Evolutionary conservation across 2,329 filamentous ascomycete species (phyloP).

Genomic region (Amesomyces nigricolor): DNA sequence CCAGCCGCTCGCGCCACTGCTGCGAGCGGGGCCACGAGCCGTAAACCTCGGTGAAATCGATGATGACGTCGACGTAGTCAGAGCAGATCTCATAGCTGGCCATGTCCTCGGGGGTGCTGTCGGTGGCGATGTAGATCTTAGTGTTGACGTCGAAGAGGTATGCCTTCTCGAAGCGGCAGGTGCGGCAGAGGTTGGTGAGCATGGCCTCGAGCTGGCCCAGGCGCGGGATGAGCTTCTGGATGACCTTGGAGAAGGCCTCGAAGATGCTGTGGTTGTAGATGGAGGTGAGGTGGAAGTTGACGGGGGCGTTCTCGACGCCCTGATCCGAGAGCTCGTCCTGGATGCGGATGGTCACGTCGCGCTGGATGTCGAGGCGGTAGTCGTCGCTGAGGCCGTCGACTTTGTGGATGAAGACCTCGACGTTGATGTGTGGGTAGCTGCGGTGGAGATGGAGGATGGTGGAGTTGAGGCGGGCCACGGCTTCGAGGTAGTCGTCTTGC

Average conservation of each 20-base stretch:
- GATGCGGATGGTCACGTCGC: constrained; percentile 93
- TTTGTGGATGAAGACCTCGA: constrained; percentile 99
- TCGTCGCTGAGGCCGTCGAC: constrained; percentile 96
- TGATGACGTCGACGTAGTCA: constrained; percentile 97
- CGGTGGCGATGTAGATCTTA: constrained; percentile 98
- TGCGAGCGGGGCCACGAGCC: constrained; percentile 62
- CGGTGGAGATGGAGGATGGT: constrained; percentile 87
- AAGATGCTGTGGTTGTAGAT: constrained; percentile 98
- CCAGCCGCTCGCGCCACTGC: constrained; percentile 49
- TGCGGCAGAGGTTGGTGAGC: constrained; percentile 88
- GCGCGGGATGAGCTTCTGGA: constrained; percentile 93
- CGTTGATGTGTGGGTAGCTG: constrained; percentile 86
- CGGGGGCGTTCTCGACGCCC: constrained; percentile 86
- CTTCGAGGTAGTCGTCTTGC: constrained; percentile 94
- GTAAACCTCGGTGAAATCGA: constrained; percentile 94
- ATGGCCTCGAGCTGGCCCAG: constrained; percentile 88
- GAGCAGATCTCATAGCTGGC: constrained; percentile 97
- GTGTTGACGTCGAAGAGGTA: constrained; percentile 97
- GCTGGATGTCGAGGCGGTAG: constrained; percentile 91
- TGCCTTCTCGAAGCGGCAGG: constrained; percentile 93
- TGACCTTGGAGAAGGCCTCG: constrained; percentile 96
- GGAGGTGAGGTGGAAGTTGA: constrained; percentile 92
- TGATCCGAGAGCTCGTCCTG: constrained; percentile 93
- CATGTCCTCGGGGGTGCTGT: constrained; percentile 89
- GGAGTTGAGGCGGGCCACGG: constrained; percentile 76